Evolutionary conservation across 176 grass and related monocot species (phyloP), one percentile per base, ranked within the genome.

Genomic region (Aegilops speltoides): DNA sequence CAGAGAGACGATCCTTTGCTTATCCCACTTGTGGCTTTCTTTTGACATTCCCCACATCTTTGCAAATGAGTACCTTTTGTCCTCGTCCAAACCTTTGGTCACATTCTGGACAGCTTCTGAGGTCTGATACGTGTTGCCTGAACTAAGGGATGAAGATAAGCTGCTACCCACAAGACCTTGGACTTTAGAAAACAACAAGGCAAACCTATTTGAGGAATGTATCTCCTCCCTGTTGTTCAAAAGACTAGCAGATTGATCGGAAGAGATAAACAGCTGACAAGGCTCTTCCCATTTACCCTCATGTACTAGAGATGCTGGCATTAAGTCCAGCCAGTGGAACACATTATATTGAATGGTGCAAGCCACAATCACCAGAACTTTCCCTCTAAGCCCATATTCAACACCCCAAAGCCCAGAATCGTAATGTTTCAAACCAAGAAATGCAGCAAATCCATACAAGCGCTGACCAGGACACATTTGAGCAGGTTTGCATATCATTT

Each of bases 11-110:
- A 98, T 89, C 59, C 78, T 91, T 70, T 84, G 92, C 76, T 95
- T 98, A 41, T 98, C 92, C 96, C 96, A 98, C 78, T 98, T 98
- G 34, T 98, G 87, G 75, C 89, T 95, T 84, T 98, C 93, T 89
- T 95, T 98, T 52, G 96, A 91, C 84, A 89, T 94, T 73, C 96
- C 93, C 96, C 96, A 98, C 73, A 98, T 89, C 52, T 91, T 90
- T 38, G 89, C 76, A 90, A 98, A 95, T 36, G 88, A 89, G 73
- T 92, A 86, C 66, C 80, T 94, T 82, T 78, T 93, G 63, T 85
- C 91, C 59, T 92, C 82, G 64, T 90, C 90, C 37, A 80, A 81
- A 64, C 26, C 64, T 59, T 82, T 81, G 37, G 20, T 81, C 43
- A 31, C 79, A 78, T 84, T 73, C 54, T 78, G 75, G 7, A 83